phyloP scores from a whole-genome alignment of 129 eudicot species.

The Chrysanthemum lavandulifolium region DNA sequence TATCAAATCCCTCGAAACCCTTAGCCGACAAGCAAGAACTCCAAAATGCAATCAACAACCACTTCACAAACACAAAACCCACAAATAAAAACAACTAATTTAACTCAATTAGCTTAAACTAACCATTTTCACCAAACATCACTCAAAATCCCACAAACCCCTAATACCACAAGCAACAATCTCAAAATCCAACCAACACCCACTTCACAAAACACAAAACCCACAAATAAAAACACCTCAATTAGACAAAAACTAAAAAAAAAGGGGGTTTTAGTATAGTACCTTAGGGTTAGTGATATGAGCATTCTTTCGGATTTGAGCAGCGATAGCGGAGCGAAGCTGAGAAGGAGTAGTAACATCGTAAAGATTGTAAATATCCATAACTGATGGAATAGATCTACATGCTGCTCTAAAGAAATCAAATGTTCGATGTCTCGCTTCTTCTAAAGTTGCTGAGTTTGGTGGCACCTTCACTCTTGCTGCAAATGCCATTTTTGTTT shows the following conservation, averaged over 20 bases:
- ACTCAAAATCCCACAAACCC: not conserved
- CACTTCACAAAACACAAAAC: not conserved
- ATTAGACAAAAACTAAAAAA: not conserved
- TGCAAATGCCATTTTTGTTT: slow-evolving; percentile 48
- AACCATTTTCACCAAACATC: not conserved
- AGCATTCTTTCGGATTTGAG: slow-evolving; percentile 79
- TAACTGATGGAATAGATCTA: slow-evolving; percentile 73
- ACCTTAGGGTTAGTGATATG: slow-evolving; percentile 84
- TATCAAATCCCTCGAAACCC: not conserved
- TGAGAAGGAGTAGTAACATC: slow-evolving; percentile 66
- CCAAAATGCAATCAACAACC: not conserved
- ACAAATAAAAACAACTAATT: slow-evolving; percentile 1
- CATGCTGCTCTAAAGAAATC: slow-evolving; percentile 79
- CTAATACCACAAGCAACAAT: not conserved
- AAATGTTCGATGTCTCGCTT: slow-evolving; percentile 68
- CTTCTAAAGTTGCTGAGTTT: slow-evolving; percentile 61
- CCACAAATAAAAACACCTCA: not conserved
- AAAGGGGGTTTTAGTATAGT: not conserved
- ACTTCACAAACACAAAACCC: not conserved
- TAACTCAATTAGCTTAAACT: not conserved
- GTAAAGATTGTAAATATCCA: slow-evolving; percentile 75
- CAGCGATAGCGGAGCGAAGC: slow-evolving; percentile 75
- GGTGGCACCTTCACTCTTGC: slow-evolving; percentile 63
- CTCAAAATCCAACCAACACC: slow-evolving; percentile 10
- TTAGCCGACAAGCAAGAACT: not conserved